Evolutionary conservation across 768 basidiomycete species (phyloP).

Genomic region (Boletus rubescentipes): DNA sequence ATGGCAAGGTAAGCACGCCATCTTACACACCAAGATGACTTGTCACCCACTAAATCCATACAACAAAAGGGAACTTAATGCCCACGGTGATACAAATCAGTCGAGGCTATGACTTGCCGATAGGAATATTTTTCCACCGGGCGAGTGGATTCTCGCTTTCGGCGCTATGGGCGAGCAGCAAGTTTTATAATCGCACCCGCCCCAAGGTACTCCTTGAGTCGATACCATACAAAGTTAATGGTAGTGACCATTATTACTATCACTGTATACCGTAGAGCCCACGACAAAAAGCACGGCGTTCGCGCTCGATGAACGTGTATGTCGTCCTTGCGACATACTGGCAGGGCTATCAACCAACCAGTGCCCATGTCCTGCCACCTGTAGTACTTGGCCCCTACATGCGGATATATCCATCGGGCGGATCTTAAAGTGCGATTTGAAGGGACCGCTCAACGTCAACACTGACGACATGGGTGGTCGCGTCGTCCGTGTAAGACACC

Average conservation of each 20-base stretch:
- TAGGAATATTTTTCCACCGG: neutral
- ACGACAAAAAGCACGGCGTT: slow-evolving; percentile 1
- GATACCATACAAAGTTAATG: neutral
- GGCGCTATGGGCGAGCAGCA: neutral
- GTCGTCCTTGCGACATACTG: neutral
- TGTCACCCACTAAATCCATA: slow-evolving; percentile 1
- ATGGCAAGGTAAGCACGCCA: neutral
- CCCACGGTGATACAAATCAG: slow-evolving; percentile 7
- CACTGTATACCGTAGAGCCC: slow-evolving; percentile 1
- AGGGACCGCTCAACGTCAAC: neutral
- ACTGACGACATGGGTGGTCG: neutral
- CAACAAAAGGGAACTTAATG: neutral
- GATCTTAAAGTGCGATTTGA: slow-evolving; percentile 13
- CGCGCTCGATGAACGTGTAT: slow-evolving; percentile 5
- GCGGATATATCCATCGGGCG: slow-evolving; percentile 8
- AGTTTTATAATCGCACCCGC: neutral
- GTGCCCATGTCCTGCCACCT: slow-evolving; percentile 9
- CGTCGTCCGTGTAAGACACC: neutral
- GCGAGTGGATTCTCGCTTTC: slow-evolving; percentile 4
- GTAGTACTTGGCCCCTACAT: neutral
- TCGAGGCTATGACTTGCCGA: slow-evolving; percentile 20
- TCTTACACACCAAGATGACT: neutral
- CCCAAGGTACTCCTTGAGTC: neutral
- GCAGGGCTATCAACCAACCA: slow-evolving; percentile 3
- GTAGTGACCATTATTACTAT: neutral